Evolutionary conservation across 306 rosid species (phyloP).

Genomic region (Oemleria cerasiformis): DNA sequence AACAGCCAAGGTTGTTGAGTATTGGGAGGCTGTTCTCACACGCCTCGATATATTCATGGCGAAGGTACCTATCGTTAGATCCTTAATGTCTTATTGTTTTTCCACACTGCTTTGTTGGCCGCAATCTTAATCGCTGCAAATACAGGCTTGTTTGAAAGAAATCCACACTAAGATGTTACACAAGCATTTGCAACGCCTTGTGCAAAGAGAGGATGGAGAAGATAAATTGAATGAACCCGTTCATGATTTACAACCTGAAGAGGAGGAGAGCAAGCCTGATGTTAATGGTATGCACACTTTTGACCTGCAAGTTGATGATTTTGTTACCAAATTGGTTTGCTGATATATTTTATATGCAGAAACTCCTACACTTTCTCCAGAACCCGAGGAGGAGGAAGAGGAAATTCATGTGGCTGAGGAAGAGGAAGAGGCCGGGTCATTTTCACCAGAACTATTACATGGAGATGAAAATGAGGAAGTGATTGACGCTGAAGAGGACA

Average conservation of each 20-base stretch:
- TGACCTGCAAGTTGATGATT: conserved; percentile 4
- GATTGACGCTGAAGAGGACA: conserved; percentile 91
- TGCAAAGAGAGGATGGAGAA: conserved; percentile 56
- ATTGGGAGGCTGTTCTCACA: conserved; percentile 89
- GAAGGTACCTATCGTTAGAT: conserved; percentile 55
- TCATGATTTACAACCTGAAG: conserved; percentile 34
- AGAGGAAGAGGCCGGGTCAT: conserved; percentile 76
- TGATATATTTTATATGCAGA: conserved; percentile 30
- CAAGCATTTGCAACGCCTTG: conserved; percentile 68
- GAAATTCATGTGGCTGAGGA: conserved; percentile 56
- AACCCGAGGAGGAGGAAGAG: conserved; percentile 54
- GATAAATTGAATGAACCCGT: conserved; percentile 40
- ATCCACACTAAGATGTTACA: conserved; percentile 83
- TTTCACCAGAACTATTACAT: conserved; percentile 79
- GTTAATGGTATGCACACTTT: conserved; percentile 42
- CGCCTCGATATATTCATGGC: conserved; percentile 91
- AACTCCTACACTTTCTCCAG: conserved; percentile 64
- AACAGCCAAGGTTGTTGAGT: conserved; percentile 90
- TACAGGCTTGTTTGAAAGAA: conserved; percentile 87
- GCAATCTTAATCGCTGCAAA: conserved; percentile 26
- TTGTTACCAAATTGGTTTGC: neutral
- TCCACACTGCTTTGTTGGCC: conserved; percentile 1
- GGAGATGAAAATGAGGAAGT: conserved; percentile 87
- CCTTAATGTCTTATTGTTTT: conserved; percentile 8
- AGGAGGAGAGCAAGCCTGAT: conserved; percentile 42